Conservation (phyloP, 352 stramenopile genomes). For the Globisporangium emineosum region DNA sequence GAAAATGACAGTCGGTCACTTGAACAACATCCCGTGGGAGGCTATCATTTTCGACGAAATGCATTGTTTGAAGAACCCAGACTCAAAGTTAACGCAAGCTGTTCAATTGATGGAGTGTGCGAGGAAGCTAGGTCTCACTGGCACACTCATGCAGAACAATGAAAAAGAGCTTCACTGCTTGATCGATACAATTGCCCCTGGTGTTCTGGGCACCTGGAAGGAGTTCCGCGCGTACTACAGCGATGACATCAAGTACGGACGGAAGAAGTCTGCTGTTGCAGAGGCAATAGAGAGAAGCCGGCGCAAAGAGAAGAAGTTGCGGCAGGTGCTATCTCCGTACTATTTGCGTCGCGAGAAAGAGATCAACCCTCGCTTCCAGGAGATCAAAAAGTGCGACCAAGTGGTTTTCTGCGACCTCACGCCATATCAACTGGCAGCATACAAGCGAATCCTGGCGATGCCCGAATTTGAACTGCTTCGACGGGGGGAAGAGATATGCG, state of each 20-base stretch:
- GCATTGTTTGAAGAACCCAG: conserved; percentile 97
- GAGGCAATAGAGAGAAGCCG: conserved; percentile 56
- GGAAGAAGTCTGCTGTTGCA: conserved; percentile 70
- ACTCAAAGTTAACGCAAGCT: conserved; percentile 89
- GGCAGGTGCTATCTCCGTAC: conserved; percentile 50
- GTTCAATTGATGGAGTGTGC: conserved; percentile 64
- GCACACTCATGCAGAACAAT: conserved; percentile 89
- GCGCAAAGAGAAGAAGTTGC: conserved; percentile 70
- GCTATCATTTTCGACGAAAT: conserved; percentile 98
- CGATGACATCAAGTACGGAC: conserved; percentile 80
- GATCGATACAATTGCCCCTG: conserved; percentile 68
- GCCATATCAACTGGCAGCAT: conserved; percentile 59
- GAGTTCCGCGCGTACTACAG: conserved; percentile 81
- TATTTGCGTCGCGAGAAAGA: conserved; percentile 75
- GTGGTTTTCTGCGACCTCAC: conserved; percentile 82
- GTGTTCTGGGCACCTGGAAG: conserved; percentile 52
- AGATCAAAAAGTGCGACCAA: conserved; percentile 73
- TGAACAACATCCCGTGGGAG: conserved; percentile 87
- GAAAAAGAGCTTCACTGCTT: conserved; percentile 80
- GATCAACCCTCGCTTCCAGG: conserved; percentile 66
- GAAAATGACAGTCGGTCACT: conserved; percentile 84
- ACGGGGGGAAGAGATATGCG: conserved; percentile 54
- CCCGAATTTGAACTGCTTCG: conserved; percentile 70
- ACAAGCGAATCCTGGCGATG: conserved; percentile 68
- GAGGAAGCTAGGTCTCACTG: conserved; percentile 83